phyloP scores from a whole-genome alignment of 306 rosid genomes.

The Quercus aquifolioides region DNA sequence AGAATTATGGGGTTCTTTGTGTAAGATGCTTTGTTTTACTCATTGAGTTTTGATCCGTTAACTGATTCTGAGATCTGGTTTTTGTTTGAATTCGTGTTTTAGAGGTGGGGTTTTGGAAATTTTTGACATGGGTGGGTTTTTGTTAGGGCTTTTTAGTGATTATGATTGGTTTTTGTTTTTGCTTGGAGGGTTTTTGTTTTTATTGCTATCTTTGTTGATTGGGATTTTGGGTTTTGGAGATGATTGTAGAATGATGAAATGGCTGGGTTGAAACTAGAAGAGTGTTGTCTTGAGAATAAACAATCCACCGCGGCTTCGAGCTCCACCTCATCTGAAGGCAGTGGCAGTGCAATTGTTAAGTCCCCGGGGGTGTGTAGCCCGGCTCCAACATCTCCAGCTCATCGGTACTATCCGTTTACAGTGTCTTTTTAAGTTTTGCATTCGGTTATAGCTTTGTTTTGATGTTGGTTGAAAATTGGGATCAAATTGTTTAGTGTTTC shows the following conservation, averaged over 20 bases:
- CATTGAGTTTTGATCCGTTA: slow-evolving; percentile 46
- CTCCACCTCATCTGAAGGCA: slow-evolving; percentile 79
- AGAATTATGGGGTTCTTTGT: slow-evolving; percentile 17
- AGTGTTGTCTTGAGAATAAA: slow-evolving; percentile 86
- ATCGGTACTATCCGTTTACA: slow-evolving; percentile 48
- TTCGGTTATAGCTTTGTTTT: slow-evolving; percentile 2
- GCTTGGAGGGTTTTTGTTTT: slow-evolving; percentile 15
- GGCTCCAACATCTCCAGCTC: slow-evolving; percentile 57
- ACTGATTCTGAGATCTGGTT: slow-evolving; percentile 64
- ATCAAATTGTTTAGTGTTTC: not conserved
- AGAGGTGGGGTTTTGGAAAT: slow-evolving; percentile 27
- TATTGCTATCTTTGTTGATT: slow-evolving; percentile 23
- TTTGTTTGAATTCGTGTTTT: slow-evolving; percentile 28
- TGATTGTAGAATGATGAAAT: slow-evolving; percentile 47
- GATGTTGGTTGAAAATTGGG: not conserved
- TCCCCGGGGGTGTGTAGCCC: slow-evolving; percentile 72
- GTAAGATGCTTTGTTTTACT: slow-evolving; percentile 14
- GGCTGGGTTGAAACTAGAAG: slow-evolving; percentile 67
- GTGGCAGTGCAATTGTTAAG: slow-evolving; percentile 66
- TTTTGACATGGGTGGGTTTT: slow-evolving; percentile 26
- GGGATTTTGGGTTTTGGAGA: slow-evolving; percentile 53
- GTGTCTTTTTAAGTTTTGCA: slow-evolving; percentile 13
- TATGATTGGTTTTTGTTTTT: not conserved
- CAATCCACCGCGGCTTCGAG: slow-evolving; percentile 77
- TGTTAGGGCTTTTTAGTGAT: slow-evolving; percentile 31